phyloP scores from a whole-genome alignment of 1,284 basidiomycete species.

The Heterobasidion occidentale region DNA sequence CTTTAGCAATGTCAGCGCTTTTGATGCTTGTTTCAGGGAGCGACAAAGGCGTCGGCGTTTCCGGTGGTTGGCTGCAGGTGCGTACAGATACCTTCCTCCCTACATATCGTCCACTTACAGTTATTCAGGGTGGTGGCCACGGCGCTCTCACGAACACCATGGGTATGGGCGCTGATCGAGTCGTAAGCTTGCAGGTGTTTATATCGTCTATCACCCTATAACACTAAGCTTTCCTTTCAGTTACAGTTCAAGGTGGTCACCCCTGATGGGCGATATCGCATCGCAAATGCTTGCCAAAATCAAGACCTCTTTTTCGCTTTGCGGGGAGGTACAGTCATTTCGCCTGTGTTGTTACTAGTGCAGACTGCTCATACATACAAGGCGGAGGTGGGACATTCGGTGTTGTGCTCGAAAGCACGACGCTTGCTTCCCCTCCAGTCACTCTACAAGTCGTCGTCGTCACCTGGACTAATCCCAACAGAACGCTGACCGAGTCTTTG shows the following conservation, averaged over 20 bases:
- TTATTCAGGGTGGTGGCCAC: slow-evolving; percentile 17
- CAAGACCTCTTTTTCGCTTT: slow-evolving; percentile 27
- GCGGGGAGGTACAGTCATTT: slow-evolving; percentile 7
- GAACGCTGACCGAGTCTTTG: background rate
- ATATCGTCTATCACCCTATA: background rate
- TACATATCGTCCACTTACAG: background rate
- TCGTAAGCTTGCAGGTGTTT: slow-evolving; percentile 4
- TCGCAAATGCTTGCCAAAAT: slow-evolving; percentile 26
- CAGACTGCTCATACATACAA: background rate
- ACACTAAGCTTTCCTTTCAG: background rate
- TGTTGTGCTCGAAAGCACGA: slow-evolving; percentile 8
- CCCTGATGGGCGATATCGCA: slow-evolving; percentile 20
- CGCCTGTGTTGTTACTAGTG: background rate
- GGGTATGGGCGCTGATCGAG: slow-evolving; percentile 18
- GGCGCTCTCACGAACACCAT: slow-evolving; percentile 13
- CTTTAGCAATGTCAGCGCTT: background rate
- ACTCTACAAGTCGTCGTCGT: slow-evolving; percentile 6
- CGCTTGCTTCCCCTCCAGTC: slow-evolving; percentile 5
- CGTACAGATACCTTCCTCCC: background rate
- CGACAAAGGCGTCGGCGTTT: slow-evolving; percentile 16
- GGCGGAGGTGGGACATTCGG: slow-evolving; percentile 20
- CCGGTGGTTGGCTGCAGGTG: slow-evolving; percentile 20
- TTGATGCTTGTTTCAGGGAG: slow-evolving; percentile 2
- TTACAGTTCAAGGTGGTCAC: slow-evolving; percentile 21
- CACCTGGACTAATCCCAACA: background rate